A percentile compares a stretch with the other conserved stretches of the same genome.
phyloP scores from a whole-genome alignment of 805 yeast genomes.

The Ogataea sp. region DNA sequence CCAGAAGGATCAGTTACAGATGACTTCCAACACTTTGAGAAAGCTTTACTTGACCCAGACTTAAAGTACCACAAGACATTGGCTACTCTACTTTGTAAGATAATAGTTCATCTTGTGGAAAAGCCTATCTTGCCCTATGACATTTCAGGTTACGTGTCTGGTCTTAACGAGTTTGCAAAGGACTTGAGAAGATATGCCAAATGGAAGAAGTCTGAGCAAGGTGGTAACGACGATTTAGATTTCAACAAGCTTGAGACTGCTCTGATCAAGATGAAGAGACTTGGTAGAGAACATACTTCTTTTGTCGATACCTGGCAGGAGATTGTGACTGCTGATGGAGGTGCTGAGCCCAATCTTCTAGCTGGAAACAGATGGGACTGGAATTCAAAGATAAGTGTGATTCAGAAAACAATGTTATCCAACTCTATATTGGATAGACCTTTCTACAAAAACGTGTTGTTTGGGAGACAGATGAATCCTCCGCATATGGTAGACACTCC shows the following conservation, averaged over 20 bases:
- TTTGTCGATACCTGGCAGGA: constrained; percentile 63
- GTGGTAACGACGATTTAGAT: constrained; percentile 11
- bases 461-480: constrained; percentile 59
- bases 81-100: constrained; percentile 44
- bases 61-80: constrained; percentile 50
- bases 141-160: constrained; percentile 36
- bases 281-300: constrained; percentile 40
- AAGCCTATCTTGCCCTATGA: constrained; percentile 71
- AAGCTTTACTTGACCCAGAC: constrained; percentile 42
- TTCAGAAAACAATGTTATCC: constrained; percentile 46
- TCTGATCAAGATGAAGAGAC: constrained; percentile 29
- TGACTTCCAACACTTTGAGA: constrained; percentile 45
- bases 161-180: constrained; percentile 33
- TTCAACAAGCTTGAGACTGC: constrained; percentile 18
- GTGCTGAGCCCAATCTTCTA: constrained; percentile 64
- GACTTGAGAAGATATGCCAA: constrained; percentile 37
- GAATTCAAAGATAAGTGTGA: constrained; percentile 56
- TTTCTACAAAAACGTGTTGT: constrained; percentile 60
- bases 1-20: constrained; percentile 59
- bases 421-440: constrained; percentile 41
- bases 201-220: constrained; percentile 3
- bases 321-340: constrained; percentile 41
- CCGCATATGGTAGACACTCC: constrained; percentile 31
- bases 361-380: constrained; percentile 72
- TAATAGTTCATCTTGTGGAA: constrained; percentile 57